Evolutionary conservation across 192 early-diverging fungal genomes (phyloP).

Genomic region (Backusella westeae): DNA sequence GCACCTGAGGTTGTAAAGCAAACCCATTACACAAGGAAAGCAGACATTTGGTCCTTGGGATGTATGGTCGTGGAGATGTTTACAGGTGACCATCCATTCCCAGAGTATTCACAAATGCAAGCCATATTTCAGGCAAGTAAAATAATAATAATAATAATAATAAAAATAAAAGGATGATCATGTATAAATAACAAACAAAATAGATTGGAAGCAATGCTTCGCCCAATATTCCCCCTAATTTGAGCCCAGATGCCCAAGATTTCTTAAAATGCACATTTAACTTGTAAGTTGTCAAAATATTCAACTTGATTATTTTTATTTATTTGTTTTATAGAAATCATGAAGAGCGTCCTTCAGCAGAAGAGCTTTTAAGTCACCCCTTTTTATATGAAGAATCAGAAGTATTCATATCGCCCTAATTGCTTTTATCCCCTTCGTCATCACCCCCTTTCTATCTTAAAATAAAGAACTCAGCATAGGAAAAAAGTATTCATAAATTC

Average conservation of each 20-base stretch:
- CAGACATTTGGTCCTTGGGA: constrained; percentile 93
- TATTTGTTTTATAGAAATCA: constrained; percentile 56
- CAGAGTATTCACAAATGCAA: constrained; percentile 77
- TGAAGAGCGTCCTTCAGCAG: constrained; percentile 73
- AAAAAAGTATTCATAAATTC: too few relatives aligned
- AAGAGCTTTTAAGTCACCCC: constrained; percentile 65
- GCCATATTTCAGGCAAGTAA: constrained; percentile 73
- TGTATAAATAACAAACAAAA: background rate
- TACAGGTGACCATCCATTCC: constrained; percentile 91
- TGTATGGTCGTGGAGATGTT: constrained; percentile 99
- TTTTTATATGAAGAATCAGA: constrained; percentile 49
- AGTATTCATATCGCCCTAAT: background rate
- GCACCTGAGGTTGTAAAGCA: constrained; percentile 98
- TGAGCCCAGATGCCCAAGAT: constrained; percentile 68
- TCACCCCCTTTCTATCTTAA: background rate
- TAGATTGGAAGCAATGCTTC: constrained; percentile 78
- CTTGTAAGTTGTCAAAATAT: constrained; percentile 47
- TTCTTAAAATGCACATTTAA: constrained; percentile 81
- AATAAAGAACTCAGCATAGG: background rate
- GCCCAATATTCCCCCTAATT: constrained; percentile 76
- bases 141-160: constrained; percentile 1
- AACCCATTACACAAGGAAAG: constrained; percentile 89
- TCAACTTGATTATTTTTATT: background rate
- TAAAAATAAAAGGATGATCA: background rate
- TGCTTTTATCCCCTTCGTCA: background rate